phyloP scores from a whole-genome alignment of 257 asterid species.

The Solanum okadae region DNA sequence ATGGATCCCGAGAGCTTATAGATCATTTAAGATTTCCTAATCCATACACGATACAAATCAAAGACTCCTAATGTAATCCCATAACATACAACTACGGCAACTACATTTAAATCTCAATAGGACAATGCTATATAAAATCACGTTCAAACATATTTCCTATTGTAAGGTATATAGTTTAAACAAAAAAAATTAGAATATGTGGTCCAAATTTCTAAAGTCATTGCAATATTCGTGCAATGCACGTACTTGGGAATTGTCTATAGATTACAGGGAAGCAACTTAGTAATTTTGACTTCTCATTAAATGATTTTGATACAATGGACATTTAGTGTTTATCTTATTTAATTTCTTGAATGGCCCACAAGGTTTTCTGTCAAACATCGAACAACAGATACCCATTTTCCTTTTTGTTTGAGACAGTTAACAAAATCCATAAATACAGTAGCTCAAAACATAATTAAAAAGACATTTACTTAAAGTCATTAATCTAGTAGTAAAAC shows the following conservation, averaged over 20 bases:
- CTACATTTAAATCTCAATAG: neutral
- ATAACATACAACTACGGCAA: neutral
- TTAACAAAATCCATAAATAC: neutral
- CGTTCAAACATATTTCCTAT: neutral
- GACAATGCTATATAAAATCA: neutral
- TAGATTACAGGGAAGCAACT: neutral
- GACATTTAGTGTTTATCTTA: neutral
- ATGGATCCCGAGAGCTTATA: neutral
- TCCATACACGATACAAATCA: neutral
- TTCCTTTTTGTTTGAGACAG: neutral
- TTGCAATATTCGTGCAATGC: neutral
- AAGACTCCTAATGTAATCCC: neutral
- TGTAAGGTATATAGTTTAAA: neutral
- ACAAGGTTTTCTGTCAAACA: neutral
- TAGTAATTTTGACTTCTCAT: neutral
- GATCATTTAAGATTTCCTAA: neutral
- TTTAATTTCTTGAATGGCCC: neutral
- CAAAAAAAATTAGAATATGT: neutral
- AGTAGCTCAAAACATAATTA: neutral
- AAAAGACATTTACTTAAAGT: neutral
- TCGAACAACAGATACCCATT: neutral
- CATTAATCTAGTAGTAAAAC: neutral
- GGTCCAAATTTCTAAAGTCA: neutral
- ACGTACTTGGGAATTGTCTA: neutral
- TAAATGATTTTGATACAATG: neutral